These are phyloP conservation scores for Metahyphopichia silvanorum DNA, from an alignment of 805 yeast genomes.

Conservation along the genomic window DNA sequence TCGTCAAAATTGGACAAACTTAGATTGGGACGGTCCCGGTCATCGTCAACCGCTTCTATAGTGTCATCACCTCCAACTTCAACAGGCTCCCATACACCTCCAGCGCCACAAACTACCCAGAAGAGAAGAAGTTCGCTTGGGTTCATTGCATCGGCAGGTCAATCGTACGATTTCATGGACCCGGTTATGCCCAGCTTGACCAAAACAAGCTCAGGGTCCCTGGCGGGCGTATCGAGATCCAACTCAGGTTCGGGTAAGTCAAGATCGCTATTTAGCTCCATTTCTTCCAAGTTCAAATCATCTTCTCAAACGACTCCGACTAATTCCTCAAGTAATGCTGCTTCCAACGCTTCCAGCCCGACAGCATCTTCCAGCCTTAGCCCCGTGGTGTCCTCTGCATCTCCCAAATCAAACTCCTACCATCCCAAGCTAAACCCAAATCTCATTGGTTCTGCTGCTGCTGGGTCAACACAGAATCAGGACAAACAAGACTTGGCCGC, in stretches of 20 bases:
- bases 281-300: constrained; percentile 39
- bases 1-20: constrained; percentile 19
- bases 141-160: constrained; percentile 8
- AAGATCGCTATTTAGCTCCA: constrained; percentile 33
- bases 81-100: constrained; percentile 1
- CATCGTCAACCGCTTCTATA: constrained; percentile 15
- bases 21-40: constrained; percentile 25
- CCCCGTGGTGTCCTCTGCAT: constrained; percentile 1
- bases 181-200: no score
- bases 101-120: constrained; percentile 7
- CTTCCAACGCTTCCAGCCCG: constrained; percentile 5
- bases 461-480: constrained; percentile 6
- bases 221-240: constrained; percentile 13
- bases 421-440: constrained; percentile 3
- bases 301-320: constrained; percentile 3
- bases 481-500: constrained; percentile 23
- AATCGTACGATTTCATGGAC: no score
- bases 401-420: constrained; percentile 2
- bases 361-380: constrained; percentile 1
- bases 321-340: constrained; percentile 1
- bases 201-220: no score
- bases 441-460: constrained; percentile 4
- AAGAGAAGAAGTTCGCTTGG: constrained; percentile 9
- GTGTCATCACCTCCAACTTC: constrained; percentile 2
- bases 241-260: constrained; percentile 13